Conservation (phyloP, 2,329 filamentous ascomycete genomes). For the Cercospora beticola region DNA sequence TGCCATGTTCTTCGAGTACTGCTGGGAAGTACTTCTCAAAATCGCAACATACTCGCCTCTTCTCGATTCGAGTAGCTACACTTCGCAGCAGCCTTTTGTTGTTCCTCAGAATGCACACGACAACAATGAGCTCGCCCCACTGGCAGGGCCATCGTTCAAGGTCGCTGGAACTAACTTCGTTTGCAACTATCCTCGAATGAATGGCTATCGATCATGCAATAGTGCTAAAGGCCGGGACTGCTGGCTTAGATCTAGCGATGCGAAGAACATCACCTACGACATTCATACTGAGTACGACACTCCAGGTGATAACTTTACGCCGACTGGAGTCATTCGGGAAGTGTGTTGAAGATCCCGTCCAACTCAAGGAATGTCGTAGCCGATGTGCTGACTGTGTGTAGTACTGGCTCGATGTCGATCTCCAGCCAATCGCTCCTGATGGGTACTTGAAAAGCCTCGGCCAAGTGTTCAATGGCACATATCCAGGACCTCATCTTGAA, state of each 20-base stretch:
- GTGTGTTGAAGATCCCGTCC: neutral
- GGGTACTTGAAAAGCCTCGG: conserved; percentile 25
- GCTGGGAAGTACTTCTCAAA: conserved; percentile 21
- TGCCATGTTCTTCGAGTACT: conserved; percentile 24
- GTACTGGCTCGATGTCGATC: conserved; percentile 46
- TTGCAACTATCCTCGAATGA: conserved; percentile 21
- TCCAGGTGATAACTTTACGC: conserved; percentile 20
- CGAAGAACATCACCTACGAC: conserved; percentile 28
- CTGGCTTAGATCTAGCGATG: conserved; percentile 27
- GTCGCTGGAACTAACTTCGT: conserved; percentile 23
- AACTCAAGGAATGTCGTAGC: too few species aligned
- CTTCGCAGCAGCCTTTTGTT: conserved; percentile 13
- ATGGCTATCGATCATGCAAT: conserved; percentile 26
- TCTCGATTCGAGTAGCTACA: conserved; percentile 4
- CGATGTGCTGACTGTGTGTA: conserved; percentile 38
- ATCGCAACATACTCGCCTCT: conserved; percentile 12
- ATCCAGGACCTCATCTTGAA: conserved; percentile 48
- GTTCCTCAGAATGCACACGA: neutral
- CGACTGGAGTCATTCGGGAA: conserved; percentile 33
- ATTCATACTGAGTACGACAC: conserved; percentile 35
- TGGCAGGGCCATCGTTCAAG: conserved; percentile 14
- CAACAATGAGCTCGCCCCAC: conserved; percentile 1
- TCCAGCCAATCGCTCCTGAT: conserved; percentile 42
- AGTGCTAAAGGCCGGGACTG: conserved; percentile 28
- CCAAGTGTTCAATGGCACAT: conserved; percentile 44